These are phyloP conservation scores for Hawksworthiomyces lignivorus DNA, from an alignment of 2,329 filamentous ascomycete genomes.

Conservation along the genomic window DNA sequence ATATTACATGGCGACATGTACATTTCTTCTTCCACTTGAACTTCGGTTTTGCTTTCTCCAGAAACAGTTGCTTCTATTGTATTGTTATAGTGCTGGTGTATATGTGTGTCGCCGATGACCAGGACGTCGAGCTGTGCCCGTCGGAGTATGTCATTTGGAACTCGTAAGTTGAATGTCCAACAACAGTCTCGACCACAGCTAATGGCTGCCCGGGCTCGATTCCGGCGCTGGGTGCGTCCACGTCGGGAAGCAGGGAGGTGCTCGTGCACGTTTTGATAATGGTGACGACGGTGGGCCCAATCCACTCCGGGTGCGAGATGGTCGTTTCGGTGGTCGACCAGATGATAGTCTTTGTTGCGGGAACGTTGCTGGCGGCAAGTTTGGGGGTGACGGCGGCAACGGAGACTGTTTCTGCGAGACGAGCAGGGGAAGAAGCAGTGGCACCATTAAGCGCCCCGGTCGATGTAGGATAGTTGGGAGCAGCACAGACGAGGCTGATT, in stretches of 20 bases:
- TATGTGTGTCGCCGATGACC: conserved; percentile 6
- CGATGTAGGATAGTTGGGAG: too few species aligned
- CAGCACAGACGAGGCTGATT: too few species aligned
- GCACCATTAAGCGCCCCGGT: too few species aligned
- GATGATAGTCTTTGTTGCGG: conserved; percentile 4
- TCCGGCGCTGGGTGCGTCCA: too few species aligned
- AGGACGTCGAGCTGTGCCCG: conserved; percentile 11
- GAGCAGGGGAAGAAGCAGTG: too few species aligned
- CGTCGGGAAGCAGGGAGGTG: conserved; percentile 1
- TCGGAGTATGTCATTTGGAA: conserved; percentile 9
- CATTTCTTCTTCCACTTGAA: too few species aligned
- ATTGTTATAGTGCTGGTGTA: neutral
- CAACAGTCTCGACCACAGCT: conserved; percentile 6
- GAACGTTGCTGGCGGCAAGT: too few species aligned
- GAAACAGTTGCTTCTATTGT: too few species aligned
- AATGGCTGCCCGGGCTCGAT: too few species aligned
- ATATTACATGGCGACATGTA: too few species aligned
- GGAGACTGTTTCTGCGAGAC: too few species aligned
- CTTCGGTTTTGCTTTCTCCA: too few species aligned
- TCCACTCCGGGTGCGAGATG: conserved; percentile 5
- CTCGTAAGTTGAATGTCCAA: conserved; percentile 7
- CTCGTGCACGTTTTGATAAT: conserved; percentile 6
- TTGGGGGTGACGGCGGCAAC: neutral
- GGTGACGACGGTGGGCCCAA: conserved; percentile 5
- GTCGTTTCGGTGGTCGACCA: conserved; percentile 7